Percentiles rank a stretch among this genome's conserved stretches.
These are phyloP conservation scores for Blastocladiella emersonii DNA, from an alignment of 371 early-diverging fungal species.

Conservation along the genomic window DNA sequence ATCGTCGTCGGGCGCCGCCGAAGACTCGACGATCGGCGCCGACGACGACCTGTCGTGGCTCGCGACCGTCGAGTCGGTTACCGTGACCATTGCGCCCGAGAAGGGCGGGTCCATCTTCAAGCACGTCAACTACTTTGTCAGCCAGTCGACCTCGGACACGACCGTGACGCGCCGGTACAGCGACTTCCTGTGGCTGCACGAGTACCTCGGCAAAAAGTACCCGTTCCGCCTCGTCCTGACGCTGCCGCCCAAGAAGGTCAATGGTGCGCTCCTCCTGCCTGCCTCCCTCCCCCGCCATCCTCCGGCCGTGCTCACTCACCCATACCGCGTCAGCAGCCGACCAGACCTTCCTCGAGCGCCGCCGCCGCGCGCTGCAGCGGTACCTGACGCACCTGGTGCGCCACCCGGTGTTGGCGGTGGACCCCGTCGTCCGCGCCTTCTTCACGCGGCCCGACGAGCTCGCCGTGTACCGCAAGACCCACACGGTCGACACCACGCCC, in stretches of 20 bases:
- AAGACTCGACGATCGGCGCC: neutral
- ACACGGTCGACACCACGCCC: neutral
- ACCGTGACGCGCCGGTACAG: constrained; percentile 6
- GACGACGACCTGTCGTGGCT: neutral
- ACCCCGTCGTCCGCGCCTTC: neutral
- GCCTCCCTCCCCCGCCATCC: neutral
- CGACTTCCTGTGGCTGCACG: constrained; percentile 5
- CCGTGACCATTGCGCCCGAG: constrained; percentile 7
- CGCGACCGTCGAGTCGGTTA: neutral
- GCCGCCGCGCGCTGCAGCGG: constrained; percentile 1
- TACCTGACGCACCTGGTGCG: neutral
- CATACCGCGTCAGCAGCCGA: neutral
- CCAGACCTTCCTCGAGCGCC: neutral
- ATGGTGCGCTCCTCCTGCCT: neutral
- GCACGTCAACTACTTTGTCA: constrained; percentile 5
- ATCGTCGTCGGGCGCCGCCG: too few species aligned
- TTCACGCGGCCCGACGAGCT: neutral
- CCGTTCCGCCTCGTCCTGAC: constrained; percentile 5
- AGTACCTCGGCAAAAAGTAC: neutral
- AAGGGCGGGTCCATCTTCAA: constrained; percentile 8
- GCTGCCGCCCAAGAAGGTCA: constrained; percentile 7
- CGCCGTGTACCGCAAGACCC: neutral
- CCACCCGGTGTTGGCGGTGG: constrained; percentile 4
- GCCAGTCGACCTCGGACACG: neutral
- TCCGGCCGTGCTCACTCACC: neutral